A percentile compares a stretch with the other conserved stretches of the same genome.
Conservation (phyloP, 2,329 filamentous ascomycete species). For the Trichoderma hamatum region DNA sequence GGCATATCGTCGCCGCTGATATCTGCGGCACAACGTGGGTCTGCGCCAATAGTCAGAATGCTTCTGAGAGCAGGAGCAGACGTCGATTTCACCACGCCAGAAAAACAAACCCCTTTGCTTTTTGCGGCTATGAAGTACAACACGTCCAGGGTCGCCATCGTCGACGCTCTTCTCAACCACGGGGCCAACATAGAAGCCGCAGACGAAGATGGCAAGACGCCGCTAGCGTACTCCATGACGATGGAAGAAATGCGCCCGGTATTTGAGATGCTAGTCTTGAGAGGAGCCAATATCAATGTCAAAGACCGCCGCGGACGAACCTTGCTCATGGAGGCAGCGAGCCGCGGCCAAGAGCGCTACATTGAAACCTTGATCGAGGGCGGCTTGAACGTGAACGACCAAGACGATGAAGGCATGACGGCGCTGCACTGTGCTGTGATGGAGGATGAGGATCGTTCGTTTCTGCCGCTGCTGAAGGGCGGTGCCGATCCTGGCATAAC, state of each 20-base stretch:
- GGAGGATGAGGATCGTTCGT: background rate
- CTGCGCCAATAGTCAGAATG: background rate
- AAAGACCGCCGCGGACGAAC: background rate
- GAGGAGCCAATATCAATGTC: background rate
- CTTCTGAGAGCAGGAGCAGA: conserved; percentile 1
- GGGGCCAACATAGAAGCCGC: conserved; percentile 6
- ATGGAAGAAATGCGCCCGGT: background rate
- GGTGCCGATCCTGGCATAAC: background rate
- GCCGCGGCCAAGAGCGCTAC: background rate
- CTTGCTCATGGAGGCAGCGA: conserved; percentile 1
- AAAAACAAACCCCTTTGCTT: background rate
- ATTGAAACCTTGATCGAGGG: background rate
- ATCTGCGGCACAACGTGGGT: background rate
- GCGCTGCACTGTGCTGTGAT: background rate
- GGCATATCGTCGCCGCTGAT: conserved; percentile 5
- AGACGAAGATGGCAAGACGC: conserved; percentile 10
- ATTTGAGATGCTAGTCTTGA: conserved; percentile 1
- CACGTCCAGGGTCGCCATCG: background rate
- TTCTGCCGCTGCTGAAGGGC: background rate
- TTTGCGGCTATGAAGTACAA: background rate
- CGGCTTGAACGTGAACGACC: conserved; percentile 2
- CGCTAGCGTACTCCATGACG: background rate
- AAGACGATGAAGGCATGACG: background rate
- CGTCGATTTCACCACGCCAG: background rate
- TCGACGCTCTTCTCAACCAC: conserved; percentile 2